phyloP scores from a whole-genome alignment of 257 asterid genomes.

The Gentiana straminea region DNA sequence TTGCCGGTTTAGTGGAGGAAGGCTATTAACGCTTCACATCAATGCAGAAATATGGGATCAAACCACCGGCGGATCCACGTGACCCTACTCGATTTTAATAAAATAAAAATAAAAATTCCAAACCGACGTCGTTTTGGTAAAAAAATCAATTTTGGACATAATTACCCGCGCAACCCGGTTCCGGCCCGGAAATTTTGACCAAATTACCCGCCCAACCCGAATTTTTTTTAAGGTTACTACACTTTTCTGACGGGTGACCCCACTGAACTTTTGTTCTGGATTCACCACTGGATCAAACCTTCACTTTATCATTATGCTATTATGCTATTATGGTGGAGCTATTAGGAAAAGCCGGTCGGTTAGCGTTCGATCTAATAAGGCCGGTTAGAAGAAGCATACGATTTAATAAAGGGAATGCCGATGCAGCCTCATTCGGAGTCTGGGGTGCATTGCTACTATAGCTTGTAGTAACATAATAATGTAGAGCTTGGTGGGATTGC shows the following conservation, averaged over 20 bases:
- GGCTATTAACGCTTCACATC: slow-evolving; percentile 54
- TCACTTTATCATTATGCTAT: slow-evolving; percentile 59
- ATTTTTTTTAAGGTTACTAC: no score
- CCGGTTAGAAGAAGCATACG: slow-evolving; percentile 55
- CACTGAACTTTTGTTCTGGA: no score
- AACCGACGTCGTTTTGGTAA: no score
- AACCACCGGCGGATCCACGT: no score
- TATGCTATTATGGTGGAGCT: slow-evolving; percentile 54
- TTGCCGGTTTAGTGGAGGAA: slow-evolving; percentile 73
- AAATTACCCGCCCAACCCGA: no score
- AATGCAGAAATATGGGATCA: slow-evolving; percentile 41
- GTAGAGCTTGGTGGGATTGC: slow-evolving; percentile 75
- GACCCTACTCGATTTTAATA: no score
- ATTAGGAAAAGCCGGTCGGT: slow-evolving; percentile 55
- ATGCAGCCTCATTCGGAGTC: slow-evolving; percentile 68
- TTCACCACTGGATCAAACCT: slow-evolving; percentile 25
- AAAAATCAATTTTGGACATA: no score
- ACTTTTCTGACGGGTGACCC: no score
- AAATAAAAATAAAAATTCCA: no score
- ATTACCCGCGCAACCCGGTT: no score
- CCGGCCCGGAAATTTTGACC: no score
- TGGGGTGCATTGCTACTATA: slow-evolving; percentile 86
- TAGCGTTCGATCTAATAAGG: no score
- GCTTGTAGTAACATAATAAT: slow-evolving; percentile 74
- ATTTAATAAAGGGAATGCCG: slow-evolving; percentile 60